Conservation (phyloP, 192 early-diverging fungal species). For the Entomortierella beljakovae region DNA sequence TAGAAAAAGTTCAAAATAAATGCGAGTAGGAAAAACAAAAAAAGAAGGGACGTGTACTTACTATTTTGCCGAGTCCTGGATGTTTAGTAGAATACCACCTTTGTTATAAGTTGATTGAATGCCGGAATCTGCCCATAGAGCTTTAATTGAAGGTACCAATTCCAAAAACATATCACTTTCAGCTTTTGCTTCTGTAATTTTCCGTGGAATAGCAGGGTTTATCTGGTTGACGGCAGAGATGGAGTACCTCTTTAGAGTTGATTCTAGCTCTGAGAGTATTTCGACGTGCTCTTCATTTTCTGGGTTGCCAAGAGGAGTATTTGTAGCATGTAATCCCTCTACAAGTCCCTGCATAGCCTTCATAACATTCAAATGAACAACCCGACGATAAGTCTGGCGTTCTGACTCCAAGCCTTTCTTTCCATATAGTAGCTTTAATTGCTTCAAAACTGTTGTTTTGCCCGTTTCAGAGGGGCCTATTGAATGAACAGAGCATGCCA, state of each 20-base stretch:
- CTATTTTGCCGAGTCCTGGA: slow-evolving; percentile 64
- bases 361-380: slow-evolving; percentile 58
- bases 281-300: slow-evolving; percentile 49
- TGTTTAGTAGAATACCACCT: slow-evolving; percentile 47
- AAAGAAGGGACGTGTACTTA: slow-evolving; percentile 20
- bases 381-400: slow-evolving; percentile 52
- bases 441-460: slow-evolving; percentile 67
- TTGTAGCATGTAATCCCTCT: slow-evolving; percentile 30
- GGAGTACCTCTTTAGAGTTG: slow-evolving; percentile 53
- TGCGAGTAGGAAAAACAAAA: background rate
- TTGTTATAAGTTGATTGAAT: slow-evolving; percentile 46
- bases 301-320: slow-evolving; percentile 37
- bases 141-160: slow-evolving; percentile 54
- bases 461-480: slow-evolving; percentile 73
- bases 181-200: slow-evolving; percentile 54
- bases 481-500: background rate
- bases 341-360: slow-evolving; percentile 55
- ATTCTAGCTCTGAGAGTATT: slow-evolving; percentile 28
- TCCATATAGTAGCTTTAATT: slow-evolving; percentile 52
- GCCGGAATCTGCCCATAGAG: slow-evolving; percentile 56
- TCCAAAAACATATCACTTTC: slow-evolving; percentile 52
- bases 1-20: background rate
- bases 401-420: slow-evolving; percentile 51
- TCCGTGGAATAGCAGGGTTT: slow-evolving; percentile 37
- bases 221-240: slow-evolving; percentile 19